Evolutionary conservation across 106 monocot genomes (phyloP), one percentile per base, ranked within the genome.

Genomic region (Agapanthus africanus): DNA sequence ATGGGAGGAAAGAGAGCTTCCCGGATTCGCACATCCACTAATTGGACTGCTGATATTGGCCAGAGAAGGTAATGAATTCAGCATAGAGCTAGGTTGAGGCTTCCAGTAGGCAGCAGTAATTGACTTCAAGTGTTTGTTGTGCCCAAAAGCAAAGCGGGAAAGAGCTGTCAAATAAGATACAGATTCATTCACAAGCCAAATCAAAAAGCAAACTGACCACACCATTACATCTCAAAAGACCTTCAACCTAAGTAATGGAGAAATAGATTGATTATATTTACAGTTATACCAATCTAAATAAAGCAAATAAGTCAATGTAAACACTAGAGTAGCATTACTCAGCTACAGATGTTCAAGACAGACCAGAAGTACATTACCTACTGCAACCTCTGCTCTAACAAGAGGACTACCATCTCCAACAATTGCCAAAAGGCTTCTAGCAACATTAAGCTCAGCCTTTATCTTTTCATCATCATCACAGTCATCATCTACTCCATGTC

Each of bases 341-440:
- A n/a, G n/a, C n/a, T n/a, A n/a, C n/a, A n/a, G n/a, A n/a, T n/a
- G n/a, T n/a, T n/a, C n/a, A n/a, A n/a, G n/a, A n/a, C n/a, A n/a
- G n/a, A n/a, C n/a, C n/a, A n/a, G n/a, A 47, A 7, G 3, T 22
- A 40, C 76, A 78, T 73, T 86, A 95, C 95, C 95, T 70, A 79
- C 77, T 69, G 82, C 84, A 77, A 95, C 80, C 78, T 95, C 95
- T 80, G 86, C 86, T 56, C 95, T 80, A 76, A 95, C 95, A n/a
- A 95, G 79, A 34, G 95, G 88, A 68, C 91, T 95, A 65, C 95
- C 91, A 84, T 95, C 95, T 28, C 71, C 73, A 81, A 72, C 78
- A 74, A 74, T 75, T 74, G 84, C 85, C 25, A 95, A 73, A 44
- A 95, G 72, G 41, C 67, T 84, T 62, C 78, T 81, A 34, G 84